A percentile compares a stretch with the other conserved stretches of the same genome.
These are phyloP conservation scores for Auriscalpium vulgare DNA, from an alignment of 768 basidiomycete species.

Conservation along the genomic window DNA sequence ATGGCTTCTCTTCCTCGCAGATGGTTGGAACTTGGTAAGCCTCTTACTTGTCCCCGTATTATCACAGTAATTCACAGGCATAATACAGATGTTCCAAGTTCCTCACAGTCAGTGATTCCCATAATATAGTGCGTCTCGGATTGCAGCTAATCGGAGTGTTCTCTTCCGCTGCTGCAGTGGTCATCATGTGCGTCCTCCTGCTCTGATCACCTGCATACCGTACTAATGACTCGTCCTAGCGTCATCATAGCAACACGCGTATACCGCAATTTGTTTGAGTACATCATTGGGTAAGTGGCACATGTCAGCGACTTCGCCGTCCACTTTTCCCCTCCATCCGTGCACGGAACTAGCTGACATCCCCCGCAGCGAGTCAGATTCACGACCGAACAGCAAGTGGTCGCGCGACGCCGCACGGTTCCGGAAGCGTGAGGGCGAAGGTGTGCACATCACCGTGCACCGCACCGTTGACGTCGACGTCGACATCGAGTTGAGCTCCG, in stretches of 20 bases:
- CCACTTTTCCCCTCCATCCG: neutral
- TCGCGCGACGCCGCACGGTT: conserved; percentile 5
- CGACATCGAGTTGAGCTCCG: conserved; percentile 7
- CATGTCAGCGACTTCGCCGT: neutral
- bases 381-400: neutral
- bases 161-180: conserved; percentile 3
- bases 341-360: too few species aligned
- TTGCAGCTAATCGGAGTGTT: neutral
- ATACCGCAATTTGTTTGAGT: conserved; percentile 13
- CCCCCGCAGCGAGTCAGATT: conserved; percentile 2
- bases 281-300: conserved; percentile 8
- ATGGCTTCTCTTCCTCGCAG: neutral
- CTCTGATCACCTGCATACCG: neutral
- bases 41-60: neutral
- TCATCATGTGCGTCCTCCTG: conserved; percentile 7
- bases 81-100: conserved; percentile 13
- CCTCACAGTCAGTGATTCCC: conserved; percentile 11
- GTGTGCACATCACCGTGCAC: conserved; percentile 7
- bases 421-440: neutral
- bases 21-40: conserved; percentile 13
- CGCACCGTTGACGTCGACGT: conserved; percentile 10
- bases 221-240: neutral
- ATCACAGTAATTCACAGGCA: neutral
- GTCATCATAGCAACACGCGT: conserved; percentile 11
- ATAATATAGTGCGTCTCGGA: neutral